Evolutionary conservation across 176 grass and related monocot species (phyloP), one percentile per base, ranked within the genome.

Genomic region (Areca catechu): DNA sequence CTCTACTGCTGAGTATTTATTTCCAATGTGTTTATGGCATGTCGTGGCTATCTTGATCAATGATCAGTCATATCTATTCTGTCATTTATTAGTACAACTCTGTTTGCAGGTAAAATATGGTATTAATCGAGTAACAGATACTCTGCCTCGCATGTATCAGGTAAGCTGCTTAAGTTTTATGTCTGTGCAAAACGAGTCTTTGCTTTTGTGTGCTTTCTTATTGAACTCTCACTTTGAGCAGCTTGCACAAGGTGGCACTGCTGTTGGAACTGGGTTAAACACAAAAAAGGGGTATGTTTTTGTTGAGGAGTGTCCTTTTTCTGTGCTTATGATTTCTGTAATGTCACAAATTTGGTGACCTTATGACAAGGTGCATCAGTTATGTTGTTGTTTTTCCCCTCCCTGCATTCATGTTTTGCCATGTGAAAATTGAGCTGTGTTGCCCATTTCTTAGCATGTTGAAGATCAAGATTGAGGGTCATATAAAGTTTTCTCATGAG

Each of bases 191-290:
- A 43, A 43, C 12, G 34, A 43, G 12, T 43, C 34, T 43, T 43
- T 43, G 34, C 34, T 43, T 43, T 9, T 12, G 9, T 23, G 73
- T 17, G 14, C 54, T 52, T 24, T 72, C 25, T 34, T 30, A 47
- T 81, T 47, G 58, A 68, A 61, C 64, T 66, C 18, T 63, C 21
- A 66, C 22, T 16, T 55, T 64, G 47, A 51, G 71, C 76, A 92
- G 93, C 93, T 98, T 71, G 93, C 93, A 60, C 93, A 98, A 98
- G 93, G 93, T 80, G 93, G 93, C 52, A 98, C 93, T 71, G 93
- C 93, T 48, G 93, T 98, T 67, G 93, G 93, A 51, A 98, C 93
- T 57, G 93, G 93, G 24, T 83, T 98, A 76, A 98, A 92, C 81
- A 85, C 93, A 54, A 92, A 98, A 80, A 92, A 80, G 56, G 93